A percentile compares a stretch with the other conserved stretches of the same genome.
Conservation (phyloP, 1,284 basidiomycete species). For the Ustilago loliicola region DNA sequence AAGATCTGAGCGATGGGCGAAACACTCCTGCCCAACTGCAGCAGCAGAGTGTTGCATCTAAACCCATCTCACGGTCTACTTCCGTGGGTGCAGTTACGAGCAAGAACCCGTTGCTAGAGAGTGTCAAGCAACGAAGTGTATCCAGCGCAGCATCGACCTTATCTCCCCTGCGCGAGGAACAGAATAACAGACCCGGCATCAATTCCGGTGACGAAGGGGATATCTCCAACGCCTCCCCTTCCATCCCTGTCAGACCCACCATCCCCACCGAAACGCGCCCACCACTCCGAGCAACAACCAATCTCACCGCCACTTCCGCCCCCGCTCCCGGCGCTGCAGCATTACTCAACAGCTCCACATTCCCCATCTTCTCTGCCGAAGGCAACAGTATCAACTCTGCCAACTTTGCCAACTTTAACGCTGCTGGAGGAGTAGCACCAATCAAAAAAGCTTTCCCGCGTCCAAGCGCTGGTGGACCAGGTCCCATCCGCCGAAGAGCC, state of each 20-base stretch:
- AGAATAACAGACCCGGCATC: neutral
- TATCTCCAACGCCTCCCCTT: conserved; percentile 22
- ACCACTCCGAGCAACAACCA: conserved; percentile 25
- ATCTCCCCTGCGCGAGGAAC: conserved; percentile 25
- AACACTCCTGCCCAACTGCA: conserved; percentile 21
- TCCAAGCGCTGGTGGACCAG: conserved; percentile 44
- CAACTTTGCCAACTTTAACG: neutral
- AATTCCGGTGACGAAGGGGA: conserved; percentile 31
- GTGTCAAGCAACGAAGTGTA: conserved; percentile 12
- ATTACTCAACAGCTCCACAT: conserved; percentile 10
- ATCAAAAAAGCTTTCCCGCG: conserved; percentile 42
- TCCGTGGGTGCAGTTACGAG: conserved; percentile 1
- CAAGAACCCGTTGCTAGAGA: neutral
- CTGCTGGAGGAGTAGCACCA: too few relatives aligned
- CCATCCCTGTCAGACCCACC: neutral
- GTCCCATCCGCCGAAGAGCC: conserved; percentile 25
- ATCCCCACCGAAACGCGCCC: neutral
- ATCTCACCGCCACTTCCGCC: neutral
- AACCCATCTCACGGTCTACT: conserved; percentile 16
- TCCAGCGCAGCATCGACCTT: conserved; percentile 12
- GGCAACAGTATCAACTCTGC: conserved; percentile 15
- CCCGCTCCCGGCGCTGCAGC: neutral
- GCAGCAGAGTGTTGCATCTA: conserved; percentile 13
- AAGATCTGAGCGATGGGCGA: conserved; percentile 38
- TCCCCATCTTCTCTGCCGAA: neutral